Base-by-base conservation (phyloP, 805 yeast species). In the Metschnikowia cerradonensis region DNA sequence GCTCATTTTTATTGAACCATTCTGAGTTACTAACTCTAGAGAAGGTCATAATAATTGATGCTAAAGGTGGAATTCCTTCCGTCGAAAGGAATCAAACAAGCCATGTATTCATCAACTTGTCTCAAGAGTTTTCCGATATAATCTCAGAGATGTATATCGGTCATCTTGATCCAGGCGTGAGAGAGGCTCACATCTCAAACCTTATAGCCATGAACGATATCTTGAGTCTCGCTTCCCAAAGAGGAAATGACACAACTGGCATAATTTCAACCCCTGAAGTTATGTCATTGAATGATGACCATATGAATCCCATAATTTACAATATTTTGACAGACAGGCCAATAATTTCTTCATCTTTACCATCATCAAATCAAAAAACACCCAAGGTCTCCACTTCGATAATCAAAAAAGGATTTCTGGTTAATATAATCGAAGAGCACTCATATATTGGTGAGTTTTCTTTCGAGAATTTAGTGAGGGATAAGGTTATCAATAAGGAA, bases 321-420 rank as follows among this genome's bases (percentile, higher is more conserved):
- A 94, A 94, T 63, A 79, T 94, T 14, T 74, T 94, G 36, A 94
- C 99, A 0, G 98, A 94, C 64, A 74, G 98, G 47, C 90, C 98
- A 1, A 77, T 89, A 8, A 84, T 92, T 19, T 90, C 97, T 1
- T 89, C 97, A 0, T 91, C 98, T 0, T 72, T 94, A 39, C 97
- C 99, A 0, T 82, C 88, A 23, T 51, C 72, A 6, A 62, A 63
- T 41, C 73, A 78, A 39, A 78, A 86, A 2, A 71, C 75, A 1
- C 87, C 90, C 0, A 76, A 76, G 44, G 68, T 86, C 22, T 81
- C 86, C 23, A 90, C 97, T 0, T 87, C 97, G 0, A 80, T 94
- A 2, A 63, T 92, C 2, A 83, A 90, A 50, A 82, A 80, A 51
- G 99, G 99, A 0, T 76, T 86, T 5, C 79, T 80, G 1, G 82